Conservation (phyloP, 2,329 filamentous ascomycete genomes). For the Harringtonia aguacate region DNA sequence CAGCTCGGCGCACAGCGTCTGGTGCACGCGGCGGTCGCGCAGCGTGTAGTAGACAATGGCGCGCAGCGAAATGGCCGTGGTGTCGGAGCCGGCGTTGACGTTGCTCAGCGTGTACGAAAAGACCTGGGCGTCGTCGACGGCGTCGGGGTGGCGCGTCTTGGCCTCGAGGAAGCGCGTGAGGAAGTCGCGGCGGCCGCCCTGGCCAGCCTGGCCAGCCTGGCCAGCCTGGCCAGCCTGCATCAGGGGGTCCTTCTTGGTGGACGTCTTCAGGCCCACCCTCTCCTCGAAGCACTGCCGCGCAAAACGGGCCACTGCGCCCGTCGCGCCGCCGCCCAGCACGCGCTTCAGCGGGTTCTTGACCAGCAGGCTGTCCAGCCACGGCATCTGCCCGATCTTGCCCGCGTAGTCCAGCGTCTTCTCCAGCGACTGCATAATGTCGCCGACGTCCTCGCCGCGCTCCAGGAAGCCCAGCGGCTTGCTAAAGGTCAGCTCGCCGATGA, state of each 20-base stretch:
- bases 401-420: not conserved
- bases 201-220: no score
- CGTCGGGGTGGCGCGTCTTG: slow-evolving; percentile 20
- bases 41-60: slow-evolving; percentile 24
- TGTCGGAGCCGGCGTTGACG: slow-evolving; percentile 23
- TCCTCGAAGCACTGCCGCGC: slow-evolving; percentile 3
- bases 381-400: slow-evolving; percentile 17
- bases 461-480: slow-evolving; percentile 27
- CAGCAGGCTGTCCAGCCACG: slow-evolving; percentile 22
- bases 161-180: slow-evolving; percentile 29
- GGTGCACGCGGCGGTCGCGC: slow-evolving; percentile 16
- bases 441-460: slow-evolving; percentile 16
- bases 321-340: not conserved
- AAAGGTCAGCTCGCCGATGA: slow-evolving; percentile 30
- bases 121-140: slow-evolving; percentile 23
- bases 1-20: slow-evolving; percentile 23
- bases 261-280: slow-evolving; percentile 16
- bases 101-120: slow-evolving; percentile 25
- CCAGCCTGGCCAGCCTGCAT: no score
- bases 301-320: not conserved
- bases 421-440: slow-evolving; percentile 7
- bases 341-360: slow-evolving; percentile 27
- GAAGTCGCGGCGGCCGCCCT: slow-evolving; percentile 23
- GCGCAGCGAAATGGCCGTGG: slow-evolving; percentile 22
- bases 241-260: no score